These are phyloP conservation scores for Exserohilum turcica DNA, from an alignment of 2,329 filamentous ascomycete species.

Conservation along the genomic window DNA sequence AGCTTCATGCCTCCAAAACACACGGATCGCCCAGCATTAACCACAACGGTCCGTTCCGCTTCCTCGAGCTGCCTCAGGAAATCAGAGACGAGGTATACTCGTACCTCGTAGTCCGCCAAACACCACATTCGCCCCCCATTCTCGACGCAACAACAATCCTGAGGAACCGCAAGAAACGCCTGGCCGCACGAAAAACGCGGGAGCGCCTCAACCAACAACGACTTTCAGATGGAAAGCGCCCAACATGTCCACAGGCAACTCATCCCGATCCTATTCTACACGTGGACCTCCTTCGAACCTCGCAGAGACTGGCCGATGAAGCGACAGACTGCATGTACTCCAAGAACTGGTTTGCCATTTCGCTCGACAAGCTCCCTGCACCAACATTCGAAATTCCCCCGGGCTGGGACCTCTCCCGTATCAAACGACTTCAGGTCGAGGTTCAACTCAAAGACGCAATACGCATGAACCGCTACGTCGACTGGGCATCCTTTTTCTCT, in stretches of 20 bases:
- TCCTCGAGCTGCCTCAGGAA: constrained; percentile 35
- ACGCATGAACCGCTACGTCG: constrained; percentile 40
- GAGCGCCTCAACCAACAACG: constrained; percentile 34
- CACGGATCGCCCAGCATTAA: constrained; percentile 1
- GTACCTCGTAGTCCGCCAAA: constrained; percentile 29
- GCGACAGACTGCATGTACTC: constrained; percentile 35
- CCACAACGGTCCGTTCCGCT: constrained; percentile 29
- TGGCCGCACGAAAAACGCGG: constrained; percentile 24
- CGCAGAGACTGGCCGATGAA: constrained; percentile 28
- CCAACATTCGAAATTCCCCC: constrained; percentile 29
- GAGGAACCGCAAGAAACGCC: constrained; percentile 33
- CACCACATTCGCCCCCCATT: constrained; percentile 15
- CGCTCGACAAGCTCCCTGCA: constrained; percentile 30
- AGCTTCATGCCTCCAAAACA: neutral
- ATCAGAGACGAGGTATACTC: constrained; percentile 39
- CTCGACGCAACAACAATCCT: constrained; percentile 34
- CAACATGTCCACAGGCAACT: constrained; percentile 20
- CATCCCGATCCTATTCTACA: constrained; percentile 26
- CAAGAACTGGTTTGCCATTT: constrained; percentile 37
- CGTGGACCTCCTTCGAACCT: constrained; percentile 30
- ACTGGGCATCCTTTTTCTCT: constrained; percentile 36
- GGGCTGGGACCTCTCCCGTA: constrained; percentile 32
- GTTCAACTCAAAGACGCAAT: constrained; percentile 39
- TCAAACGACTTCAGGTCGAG: constrained; percentile 35
- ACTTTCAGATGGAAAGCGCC: constrained; percentile 24